Evolutionary conservation across 192 early-diverging fungal genomes (phyloP).

Genomic region (Neocallimastix lanati): DNA sequence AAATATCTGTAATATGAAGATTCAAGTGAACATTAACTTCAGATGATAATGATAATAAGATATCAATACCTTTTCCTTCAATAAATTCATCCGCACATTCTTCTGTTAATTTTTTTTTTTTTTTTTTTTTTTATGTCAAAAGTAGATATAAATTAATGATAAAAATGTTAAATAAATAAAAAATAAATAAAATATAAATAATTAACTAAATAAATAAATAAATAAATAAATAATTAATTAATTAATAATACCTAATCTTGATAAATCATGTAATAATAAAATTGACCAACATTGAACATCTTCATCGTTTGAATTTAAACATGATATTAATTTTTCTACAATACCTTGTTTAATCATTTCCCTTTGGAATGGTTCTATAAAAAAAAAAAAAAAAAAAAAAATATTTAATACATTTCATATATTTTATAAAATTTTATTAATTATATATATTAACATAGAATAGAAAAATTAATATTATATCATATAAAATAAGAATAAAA

Average conservation of each 20-base stretch:
- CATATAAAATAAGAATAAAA: too few species aligned
- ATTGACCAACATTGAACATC: constrained; percentile 62
- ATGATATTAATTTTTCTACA: constrained; percentile 40
- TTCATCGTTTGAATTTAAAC: constrained; percentile 33
- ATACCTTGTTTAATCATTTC: constrained; percentile 42
- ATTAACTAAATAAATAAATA: too few species aligned
- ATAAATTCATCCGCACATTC: constrained; percentile 18
- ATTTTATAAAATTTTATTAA: too few species aligned
- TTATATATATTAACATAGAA: too few species aligned
- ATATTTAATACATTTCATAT: too few species aligned
- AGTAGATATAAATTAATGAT: too few species aligned
- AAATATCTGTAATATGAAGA: constrained; percentile 32
- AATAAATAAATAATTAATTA: too few species aligned
- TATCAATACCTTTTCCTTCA: constrained; percentile 10
- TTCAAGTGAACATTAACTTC: constrained; percentile 14
- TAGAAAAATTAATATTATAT: too few species aligned
- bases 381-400: too few species aligned
- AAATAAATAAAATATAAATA: too few species aligned
- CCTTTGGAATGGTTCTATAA: constrained; percentile 24
- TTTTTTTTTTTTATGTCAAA: too few species aligned
- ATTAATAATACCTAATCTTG: constrained; percentile 12
- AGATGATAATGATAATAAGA: constrained; percentile 11
- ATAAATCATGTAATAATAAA: constrained; percentile 21
- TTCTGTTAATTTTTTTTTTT: constrained; percentile 1
- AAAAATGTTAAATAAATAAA: too few species aligned